Percentiles rank a stretch among this genome's conserved stretches.
Evolutionary conservation across 306 rosid genomes (phyloP).

Genomic region (Cucumis sativus): Cucumber_9930_V3 NC_026659.2:4062501-4063000

Average conservation of each 20-base stretch:
- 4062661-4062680: background rate
- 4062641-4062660: conserved; percentile 1
- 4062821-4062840: background rate
- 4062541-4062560: background rate
- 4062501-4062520: no score
- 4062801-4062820: background rate
- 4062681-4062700: no score
- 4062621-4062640: background rate
- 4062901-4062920: background rate
- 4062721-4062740: background rate
- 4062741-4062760: background rate
- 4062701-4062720: no score
- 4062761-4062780: background rate
- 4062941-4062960: background rate
- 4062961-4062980: background rate
- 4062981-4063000: background rate
- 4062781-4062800: background rate
- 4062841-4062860: background rate
- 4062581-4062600: background rate
- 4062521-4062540: no score
- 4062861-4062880: background rate
- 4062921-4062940: background rate
- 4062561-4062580: background rate
- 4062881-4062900: background rate
- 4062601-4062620: conserved; percentile 1